Percentiles rank a stretch among this genome's conserved stretches.
These are phyloP conservation scores for Lepiota brunneoincarnata DNA, from an alignment of 768 basidiomycete species.

Conservation along the genomic window DNA sequence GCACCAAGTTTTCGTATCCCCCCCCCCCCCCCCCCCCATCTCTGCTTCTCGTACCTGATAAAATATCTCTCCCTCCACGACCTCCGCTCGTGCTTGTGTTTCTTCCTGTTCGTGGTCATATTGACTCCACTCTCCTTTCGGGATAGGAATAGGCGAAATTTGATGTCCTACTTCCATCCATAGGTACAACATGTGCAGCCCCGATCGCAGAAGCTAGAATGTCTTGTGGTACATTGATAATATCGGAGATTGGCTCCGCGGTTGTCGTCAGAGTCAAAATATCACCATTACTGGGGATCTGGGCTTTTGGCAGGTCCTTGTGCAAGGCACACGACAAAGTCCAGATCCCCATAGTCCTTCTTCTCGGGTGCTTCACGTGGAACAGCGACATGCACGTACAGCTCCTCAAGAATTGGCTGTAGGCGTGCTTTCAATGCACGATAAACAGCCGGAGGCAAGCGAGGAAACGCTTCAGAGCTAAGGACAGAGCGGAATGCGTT, in stretches of 20 bases:
- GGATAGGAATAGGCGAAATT: conserved; percentile 59
- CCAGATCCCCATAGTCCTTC: conserved; percentile 64
- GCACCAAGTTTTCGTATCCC: too few relatives aligned
- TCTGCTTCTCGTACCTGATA: conserved; percentile 33
- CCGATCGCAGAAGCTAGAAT: conserved; percentile 39
- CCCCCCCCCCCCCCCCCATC: too few relatives aligned
- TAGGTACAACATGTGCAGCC: conserved; percentile 43
- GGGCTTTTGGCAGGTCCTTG: background rate
- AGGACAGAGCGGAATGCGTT: conserved; percentile 56
- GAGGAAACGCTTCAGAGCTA: conserved; percentile 48
- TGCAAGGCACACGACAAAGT: conserved; percentile 59
- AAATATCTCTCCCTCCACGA: conserved; percentile 31
- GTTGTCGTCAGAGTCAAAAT: background rate
- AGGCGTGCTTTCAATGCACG: conserved; percentile 45
- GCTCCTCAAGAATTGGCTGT: conserved; percentile 33
- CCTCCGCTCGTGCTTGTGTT: conserved; percentile 19
- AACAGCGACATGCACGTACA: conserved; percentile 51
- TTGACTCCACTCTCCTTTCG: conserved; percentile 34
- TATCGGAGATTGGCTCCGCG: too few relatives aligned
- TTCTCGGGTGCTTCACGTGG: conserved; percentile 69
- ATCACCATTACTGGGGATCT: background rate
- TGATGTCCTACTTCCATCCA: conserved; percentile 54
- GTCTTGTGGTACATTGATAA: conserved; percentile 31
- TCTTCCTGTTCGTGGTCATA: conserved; percentile 29
- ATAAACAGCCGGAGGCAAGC: conserved; percentile 59